A percentile compares a stretch with the other conserved stretches of the same genome.
Conservation (phyloP, 2,329 filamentous ascomycete species). For the Trichoderma sp. region DNA sequence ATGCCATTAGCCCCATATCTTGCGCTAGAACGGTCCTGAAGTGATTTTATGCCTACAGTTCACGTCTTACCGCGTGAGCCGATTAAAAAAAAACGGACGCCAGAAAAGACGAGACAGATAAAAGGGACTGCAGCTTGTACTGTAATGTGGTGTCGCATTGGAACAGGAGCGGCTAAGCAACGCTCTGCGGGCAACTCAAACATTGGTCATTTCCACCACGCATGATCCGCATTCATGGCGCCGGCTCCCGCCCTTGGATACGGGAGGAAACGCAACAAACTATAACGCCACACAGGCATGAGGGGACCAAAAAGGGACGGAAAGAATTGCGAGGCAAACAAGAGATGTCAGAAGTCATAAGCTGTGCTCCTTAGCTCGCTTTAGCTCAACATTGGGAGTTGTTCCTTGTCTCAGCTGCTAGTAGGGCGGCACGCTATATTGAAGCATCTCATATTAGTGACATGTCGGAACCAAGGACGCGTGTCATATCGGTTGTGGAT, state of each 20-base stretch:
- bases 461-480: not conserved
- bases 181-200: conserved; percentile 6
- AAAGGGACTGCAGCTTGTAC: not conserved
- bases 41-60: not conserved
- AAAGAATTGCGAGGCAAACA: not conserved
- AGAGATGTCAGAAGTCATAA: conserved; percentile 10
- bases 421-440: not conserved
- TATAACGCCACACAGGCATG: not conserved
- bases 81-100: not conserved
- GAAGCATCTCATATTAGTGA: not conserved
- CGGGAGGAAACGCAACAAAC: conserved; percentile 2
- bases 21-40: not conserved
- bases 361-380: conserved; percentile 5
- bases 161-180: not conserved
- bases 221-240: conserved; percentile 15
- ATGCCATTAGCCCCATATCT: not conserved
- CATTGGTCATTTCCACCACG: conserved; percentile 4
- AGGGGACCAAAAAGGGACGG: not conserved
- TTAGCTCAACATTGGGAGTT: not conserved
- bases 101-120: not conserved
- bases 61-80: conserved; percentile 15
- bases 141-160: not conserved
- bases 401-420: conserved; percentile 1
- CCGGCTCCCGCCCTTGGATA: conserved; percentile 7
- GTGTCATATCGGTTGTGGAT: not conserved